These are phyloP conservation scores for Citropsis articulata DNA, from an alignment of 345 rosid genomes.

Conservation along the genomic window DNA sequence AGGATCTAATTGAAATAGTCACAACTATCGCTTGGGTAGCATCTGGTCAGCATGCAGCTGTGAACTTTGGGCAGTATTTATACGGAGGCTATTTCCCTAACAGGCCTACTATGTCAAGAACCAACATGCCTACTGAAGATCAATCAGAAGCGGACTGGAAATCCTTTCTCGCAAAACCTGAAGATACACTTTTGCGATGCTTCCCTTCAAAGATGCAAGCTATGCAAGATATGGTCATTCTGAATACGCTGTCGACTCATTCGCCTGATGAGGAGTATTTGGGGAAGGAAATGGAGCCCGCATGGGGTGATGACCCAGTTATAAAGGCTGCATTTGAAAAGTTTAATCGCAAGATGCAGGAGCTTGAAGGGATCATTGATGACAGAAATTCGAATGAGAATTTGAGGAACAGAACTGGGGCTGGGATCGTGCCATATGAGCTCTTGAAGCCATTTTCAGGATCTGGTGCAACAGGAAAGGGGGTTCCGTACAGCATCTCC, in stretches of 20 bases:
- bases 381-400: slow-evolving; percentile 27
- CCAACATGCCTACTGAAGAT: slow-evolving; percentile 45
- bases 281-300: slow-evolving; percentile 30
- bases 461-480: slow-evolving; percentile 45
- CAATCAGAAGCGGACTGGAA: slow-evolving; percentile 31
- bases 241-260: slow-evolving; percentile 40
- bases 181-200: slow-evolving; percentile 27
- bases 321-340: slow-evolving; percentile 37
- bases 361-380: slow-evolving; percentile 37
- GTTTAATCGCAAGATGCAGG: slow-evolving; percentile 32
- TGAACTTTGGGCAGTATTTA: slow-evolving; percentile 40
- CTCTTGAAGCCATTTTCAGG: slow-evolving; percentile 42
- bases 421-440: slow-evolving; percentile 41
- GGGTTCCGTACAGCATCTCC: slow-evolving; percentile 35
- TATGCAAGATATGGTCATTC: slow-evolving; percentile 34
- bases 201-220: slow-evolving; percentile 56
- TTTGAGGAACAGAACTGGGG: slow-evolving; percentile 42
- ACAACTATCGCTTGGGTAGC: slow-evolving; percentile 39
- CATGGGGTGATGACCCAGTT: slow-evolving; percentile 29
- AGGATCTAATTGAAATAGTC: slow-evolving; percentile 2
- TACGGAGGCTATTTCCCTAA: slow-evolving; percentile 42
- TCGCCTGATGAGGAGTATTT: slow-evolving; percentile 56
- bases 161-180: slow-evolving; percentile 35
- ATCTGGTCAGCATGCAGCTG: slow-evolving; percentile 48
- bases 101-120: slow-evolving; percentile 37